These are phyloP conservation scores for Boletellus sp. DNA, from an alignment of 768 basidiomycete genomes.

Conservation along the genomic window DNA sequence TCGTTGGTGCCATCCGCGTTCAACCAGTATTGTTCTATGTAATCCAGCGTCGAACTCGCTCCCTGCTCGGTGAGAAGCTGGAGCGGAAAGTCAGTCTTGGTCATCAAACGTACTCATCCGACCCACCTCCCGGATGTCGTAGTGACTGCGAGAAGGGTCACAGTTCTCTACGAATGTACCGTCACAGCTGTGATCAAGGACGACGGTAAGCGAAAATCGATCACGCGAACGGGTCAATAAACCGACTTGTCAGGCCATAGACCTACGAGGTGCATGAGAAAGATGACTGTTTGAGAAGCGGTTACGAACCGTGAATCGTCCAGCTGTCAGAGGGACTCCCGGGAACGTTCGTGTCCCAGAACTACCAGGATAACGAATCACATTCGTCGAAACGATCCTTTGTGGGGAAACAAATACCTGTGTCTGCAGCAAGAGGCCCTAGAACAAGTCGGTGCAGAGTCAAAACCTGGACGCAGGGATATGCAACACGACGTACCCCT, in stretches of 20 bases:
- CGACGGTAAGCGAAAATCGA: not conserved
- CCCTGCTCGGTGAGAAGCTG: slow-evolving; percentile 56
- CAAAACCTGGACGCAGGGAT: not conserved
- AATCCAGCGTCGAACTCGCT: slow-evolving; percentile 52
- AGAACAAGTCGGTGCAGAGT: not conserved
- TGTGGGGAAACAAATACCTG: slow-evolving; percentile 32
- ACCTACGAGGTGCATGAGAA: slow-evolving; percentile 35
- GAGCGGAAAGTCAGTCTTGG: not conserved
- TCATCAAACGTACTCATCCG: not conserved
- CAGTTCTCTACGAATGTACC: slow-evolving; percentile 34
- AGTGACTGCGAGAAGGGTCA: slow-evolving; percentile 40
- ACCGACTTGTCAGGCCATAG: slow-evolving; percentile 65
- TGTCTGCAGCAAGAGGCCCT: slow-evolving; percentile 61
- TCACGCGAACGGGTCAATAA: not conserved
- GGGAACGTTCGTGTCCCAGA: slow-evolving; percentile 63
- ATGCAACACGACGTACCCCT: slow-evolving; percentile 44
- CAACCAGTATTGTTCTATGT: slow-evolving; percentile 64
- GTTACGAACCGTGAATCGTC: slow-evolving; percentile 66
- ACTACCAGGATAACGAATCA: slow-evolving; percentile 22
- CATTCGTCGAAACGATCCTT: not conserved
- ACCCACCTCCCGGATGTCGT: slow-evolving; percentile 42
- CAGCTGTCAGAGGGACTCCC: slow-evolving; percentile 65
- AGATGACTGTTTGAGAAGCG: no score
- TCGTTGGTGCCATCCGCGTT: slow-evolving; percentile 59
- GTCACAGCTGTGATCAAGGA: slow-evolving; percentile 47